phyloP scores from a whole-genome alignment of 2,329 filamentous ascomycete genomes.

The Lasiodiplodia theobromae region DNA sequence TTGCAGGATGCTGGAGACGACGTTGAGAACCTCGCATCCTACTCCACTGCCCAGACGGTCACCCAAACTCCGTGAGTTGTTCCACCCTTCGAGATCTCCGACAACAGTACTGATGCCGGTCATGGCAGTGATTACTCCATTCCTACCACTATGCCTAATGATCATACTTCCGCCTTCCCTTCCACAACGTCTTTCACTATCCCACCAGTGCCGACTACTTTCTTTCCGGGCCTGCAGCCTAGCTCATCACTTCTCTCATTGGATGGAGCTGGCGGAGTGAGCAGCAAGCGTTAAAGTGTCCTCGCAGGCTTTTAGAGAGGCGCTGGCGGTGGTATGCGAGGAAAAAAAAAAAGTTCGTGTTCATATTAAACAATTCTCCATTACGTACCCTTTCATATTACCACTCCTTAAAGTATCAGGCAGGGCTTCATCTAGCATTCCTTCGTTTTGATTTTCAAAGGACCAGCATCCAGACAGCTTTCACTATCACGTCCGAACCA shows the following conservation, averaged over 20 bases:
- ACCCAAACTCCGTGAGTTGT: background rate
- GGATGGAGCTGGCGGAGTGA: background rate
- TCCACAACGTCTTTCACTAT: background rate
- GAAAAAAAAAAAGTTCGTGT: too few relatives aligned
- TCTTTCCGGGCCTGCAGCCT: slow-evolving; percentile 1
- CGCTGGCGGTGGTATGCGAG: too few relatives aligned
- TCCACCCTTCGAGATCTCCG: too few relatives aligned
- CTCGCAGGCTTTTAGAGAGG: too few relatives aligned
- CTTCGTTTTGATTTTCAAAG: too few relatives aligned
- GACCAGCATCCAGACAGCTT: too few relatives aligned
- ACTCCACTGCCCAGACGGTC: background rate
- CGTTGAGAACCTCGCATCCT: background rate
- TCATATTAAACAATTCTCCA: too few relatives aligned
- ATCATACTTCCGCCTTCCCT: slow-evolving; percentile 11
- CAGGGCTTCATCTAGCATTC: too few relatives aligned
- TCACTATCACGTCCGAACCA: too few relatives aligned
- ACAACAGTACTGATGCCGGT: background rate
- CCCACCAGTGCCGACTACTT: background rate
- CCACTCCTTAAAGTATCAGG: too few relatives aligned
- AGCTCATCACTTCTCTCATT: background rate
- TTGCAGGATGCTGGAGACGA: background rate
- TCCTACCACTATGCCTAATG: slow-evolving; percentile 9
- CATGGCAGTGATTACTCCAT: background rate
- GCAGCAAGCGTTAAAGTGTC: too few relatives aligned
- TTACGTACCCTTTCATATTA: too few relatives aligned